Base-by-base conservation (phyloP, 2,329 filamentous ascomycete genomes). In the Cephalotrichum gorgonifer region DNA sequence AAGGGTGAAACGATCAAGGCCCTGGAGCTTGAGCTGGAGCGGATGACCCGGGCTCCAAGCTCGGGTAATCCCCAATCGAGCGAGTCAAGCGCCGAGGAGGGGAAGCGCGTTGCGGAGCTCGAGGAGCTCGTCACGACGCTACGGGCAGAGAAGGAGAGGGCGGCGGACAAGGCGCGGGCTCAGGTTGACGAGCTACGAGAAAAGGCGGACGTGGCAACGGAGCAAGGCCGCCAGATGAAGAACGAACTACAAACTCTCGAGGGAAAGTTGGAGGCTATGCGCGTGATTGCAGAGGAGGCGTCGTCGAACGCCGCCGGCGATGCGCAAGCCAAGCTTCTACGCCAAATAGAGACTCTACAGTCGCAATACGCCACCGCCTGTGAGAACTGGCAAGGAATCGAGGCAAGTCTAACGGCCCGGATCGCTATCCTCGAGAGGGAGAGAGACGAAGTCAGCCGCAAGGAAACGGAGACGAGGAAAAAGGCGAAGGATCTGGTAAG, bases 361-460 rank as follows among this genome's bases (percentile, higher is more conserved):
- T 93, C 87, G 6, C 94, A 98, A 63, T 95, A 98, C 65, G 83
- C 89, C 1, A 83, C 94, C 49, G 93, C 93, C 1, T 93, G 88
- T 56, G 88, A 95, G 60, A 98, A 98, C 58, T 98, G 94, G 93
- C 90, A 96, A 61, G 88, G 89, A 1, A 94, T 98, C 53, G 91
- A 98, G 64, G 80, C 86, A 9, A 94, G 87, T 2, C 68, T 98
- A 28, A 77, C 91, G 46, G 81, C 87, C 22, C 80, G 90, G 50
- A 76, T 93, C 11, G 76, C 83, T 4, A 83, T 73, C 45, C 72
- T 97, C 9, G 93, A 98, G 63, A 93, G 86, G 61, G 94, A 98
- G 64, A 81, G 88, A 50, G 90, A 97, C 60, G 93, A 98, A 59
- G 79, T 87, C 8, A 75, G 81, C 45, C 83, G 83, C 56, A 82